Evolutionary conservation across 139 green algal species (phyloP).

Genomic region (Micromonas commoda): DNA sequence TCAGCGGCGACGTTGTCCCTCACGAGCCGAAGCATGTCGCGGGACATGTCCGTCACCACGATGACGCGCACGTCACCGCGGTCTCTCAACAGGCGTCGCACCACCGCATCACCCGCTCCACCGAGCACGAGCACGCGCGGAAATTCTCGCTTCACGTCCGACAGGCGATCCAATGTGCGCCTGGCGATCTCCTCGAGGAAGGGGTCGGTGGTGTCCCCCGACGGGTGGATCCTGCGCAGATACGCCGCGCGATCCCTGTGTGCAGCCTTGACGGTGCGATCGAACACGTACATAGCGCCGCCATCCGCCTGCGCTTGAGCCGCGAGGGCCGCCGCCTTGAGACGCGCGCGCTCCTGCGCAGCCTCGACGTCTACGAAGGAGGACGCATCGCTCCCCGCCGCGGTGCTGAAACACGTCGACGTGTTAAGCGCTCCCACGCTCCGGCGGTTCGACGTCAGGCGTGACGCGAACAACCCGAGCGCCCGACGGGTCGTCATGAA

Average conservation of each 20-base stretch:
- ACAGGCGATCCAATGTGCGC: conserved; percentile 55
- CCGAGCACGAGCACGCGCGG: conserved; percentile 55
- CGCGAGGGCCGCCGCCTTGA: not conserved
- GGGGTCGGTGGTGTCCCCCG: not conserved
- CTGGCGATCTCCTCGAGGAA: not conserved
- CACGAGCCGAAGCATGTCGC: not conserved
- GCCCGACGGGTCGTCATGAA: too few relatives aligned
- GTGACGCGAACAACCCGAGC: too few relatives aligned
- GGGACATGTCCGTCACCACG: not conserved
- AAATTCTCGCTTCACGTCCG: conserved; percentile 63
- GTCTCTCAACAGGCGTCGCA: conserved; percentile 37
- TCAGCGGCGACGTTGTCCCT: too few relatives aligned
- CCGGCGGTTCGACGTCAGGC: too few relatives aligned
- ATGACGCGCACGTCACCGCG: conserved; percentile 36
- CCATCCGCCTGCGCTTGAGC: not conserved
- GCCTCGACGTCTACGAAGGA: not conserved
- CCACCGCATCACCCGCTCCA: conserved; percentile 47
- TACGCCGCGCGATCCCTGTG: conserved; percentile 58
- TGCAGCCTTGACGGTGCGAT: conserved; percentile 46
- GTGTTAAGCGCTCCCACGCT: too few relatives aligned
- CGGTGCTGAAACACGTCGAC: too few relatives aligned
- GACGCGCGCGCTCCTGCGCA: not conserved
- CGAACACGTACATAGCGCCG: conserved; percentile 12
- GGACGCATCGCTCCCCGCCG: too few relatives aligned
- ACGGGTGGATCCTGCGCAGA: not conserved